Evolutionary conservation across 192 early-diverging fungal genomes (phyloP).

Genomic region (Linnemannia hyalina): DNA sequence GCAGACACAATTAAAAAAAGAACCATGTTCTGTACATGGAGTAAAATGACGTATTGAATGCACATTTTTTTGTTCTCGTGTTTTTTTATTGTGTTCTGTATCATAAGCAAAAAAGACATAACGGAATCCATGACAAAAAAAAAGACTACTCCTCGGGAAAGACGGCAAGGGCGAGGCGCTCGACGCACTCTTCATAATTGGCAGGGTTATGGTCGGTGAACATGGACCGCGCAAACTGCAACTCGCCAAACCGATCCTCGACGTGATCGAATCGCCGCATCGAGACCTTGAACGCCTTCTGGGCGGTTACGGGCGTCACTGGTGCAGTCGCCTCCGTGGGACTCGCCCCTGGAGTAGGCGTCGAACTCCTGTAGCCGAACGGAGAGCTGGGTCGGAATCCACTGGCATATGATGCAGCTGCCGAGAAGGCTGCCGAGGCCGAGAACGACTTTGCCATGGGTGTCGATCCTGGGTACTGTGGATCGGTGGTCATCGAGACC

Average conservation of each 20-base stretch:
- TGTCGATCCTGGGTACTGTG: constrained; percentile 2
- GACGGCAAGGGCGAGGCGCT: constrained; percentile 34
- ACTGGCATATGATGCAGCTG: constrained; percentile 24
- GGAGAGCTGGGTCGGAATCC: constrained; percentile 38
- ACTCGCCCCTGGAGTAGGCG: constrained; percentile 17
- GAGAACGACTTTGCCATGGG: constrained; percentile 28
- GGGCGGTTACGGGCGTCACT: constrained; percentile 52
- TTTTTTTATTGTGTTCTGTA: background rate
- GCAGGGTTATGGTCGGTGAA: constrained; percentile 83
- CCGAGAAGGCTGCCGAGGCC: constrained; percentile 14
- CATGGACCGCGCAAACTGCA: constrained; percentile 85
- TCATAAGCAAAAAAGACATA: background rate
- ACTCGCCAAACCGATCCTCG: constrained; percentile 80
- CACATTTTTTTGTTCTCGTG: background rate
- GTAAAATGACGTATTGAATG: background rate
- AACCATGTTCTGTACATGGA: background rate
- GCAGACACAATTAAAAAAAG: too few species aligned
- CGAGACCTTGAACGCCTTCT: constrained; percentile 60
- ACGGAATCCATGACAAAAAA: background rate
- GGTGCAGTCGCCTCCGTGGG: background rate
- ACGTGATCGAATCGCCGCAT: constrained; percentile 82
- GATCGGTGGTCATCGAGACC: constrained; percentile 26
- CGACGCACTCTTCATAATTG: constrained; percentile 72
- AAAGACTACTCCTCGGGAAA: constrained; percentile 21
- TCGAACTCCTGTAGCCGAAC: constrained; percentile 39